Conservation (phyloP, 805 yeast species). For the Wickerhamiella dianesei region DNA sequence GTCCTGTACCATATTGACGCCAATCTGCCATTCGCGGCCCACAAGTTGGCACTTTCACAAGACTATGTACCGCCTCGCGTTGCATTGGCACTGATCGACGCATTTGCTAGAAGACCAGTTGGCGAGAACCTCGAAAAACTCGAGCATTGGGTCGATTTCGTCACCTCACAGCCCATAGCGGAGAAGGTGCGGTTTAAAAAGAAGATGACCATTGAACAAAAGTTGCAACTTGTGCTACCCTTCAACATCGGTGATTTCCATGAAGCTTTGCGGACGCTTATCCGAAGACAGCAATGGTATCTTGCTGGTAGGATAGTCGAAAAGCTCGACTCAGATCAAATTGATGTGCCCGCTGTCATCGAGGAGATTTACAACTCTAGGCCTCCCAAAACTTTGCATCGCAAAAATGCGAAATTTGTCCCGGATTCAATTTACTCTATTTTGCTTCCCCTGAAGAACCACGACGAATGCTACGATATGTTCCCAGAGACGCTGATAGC, state of each 20-base stretch:
- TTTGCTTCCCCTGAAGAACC: slow-evolving; percentile 1
- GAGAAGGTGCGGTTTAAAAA: not conserved
- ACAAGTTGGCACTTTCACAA: slow-evolving; percentile 5
- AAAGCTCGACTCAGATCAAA: too few relatives aligned
- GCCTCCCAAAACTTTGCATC: not conserved
- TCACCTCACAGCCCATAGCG: not conserved
- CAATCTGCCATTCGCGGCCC: slow-evolving; percentile 10
- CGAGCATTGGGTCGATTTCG: not conserved
- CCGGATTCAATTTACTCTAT: not conserved
- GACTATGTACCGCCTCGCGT: slow-evolving; percentile 8
- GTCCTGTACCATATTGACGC: slow-evolving; percentile 17
- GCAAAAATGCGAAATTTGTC: not conserved
- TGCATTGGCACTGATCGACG: slow-evolving; percentile 7
- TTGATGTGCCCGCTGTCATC: too few relatives aligned
- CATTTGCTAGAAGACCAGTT: not conserved
- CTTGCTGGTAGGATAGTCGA: not conserved
- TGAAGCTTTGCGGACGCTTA: not conserved
- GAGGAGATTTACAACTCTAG: not conserved
- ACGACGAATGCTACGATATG: not conserved
- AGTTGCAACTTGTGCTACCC: not conserved
- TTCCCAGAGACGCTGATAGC: slow-evolving; percentile 1
- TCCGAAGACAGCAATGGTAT: not conserved
- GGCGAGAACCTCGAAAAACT: not conserved
- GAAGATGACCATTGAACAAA: not conserved
- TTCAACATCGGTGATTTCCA: not conserved